A percentile compares a stretch with the other conserved stretches of the same genome.
phyloP scores from a whole-genome alignment of 768 basidiomycete genomes.

The Termitomyces sp. region DNA sequence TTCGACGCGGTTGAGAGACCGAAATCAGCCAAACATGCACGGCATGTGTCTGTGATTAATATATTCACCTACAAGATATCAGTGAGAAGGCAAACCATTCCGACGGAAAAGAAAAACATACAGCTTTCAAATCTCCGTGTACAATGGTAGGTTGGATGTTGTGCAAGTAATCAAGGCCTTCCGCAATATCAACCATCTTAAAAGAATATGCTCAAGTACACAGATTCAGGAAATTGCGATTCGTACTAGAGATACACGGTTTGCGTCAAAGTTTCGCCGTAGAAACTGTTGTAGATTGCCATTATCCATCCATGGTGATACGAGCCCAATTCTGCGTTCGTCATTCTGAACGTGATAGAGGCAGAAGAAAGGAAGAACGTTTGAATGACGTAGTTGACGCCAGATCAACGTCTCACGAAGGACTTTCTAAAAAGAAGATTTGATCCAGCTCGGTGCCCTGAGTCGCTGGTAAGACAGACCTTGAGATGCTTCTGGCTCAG shows the following conservation, averaged over 20 bases:
- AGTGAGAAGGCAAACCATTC: not conserved
- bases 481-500: slow-evolving; percentile 21
- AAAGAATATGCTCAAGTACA: not conserved
- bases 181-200: slow-evolving; percentile 15
- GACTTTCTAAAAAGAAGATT: slow-evolving; percentile 9
- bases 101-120: slow-evolving; percentile 1
- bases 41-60: slow-evolving; percentile 12
- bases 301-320: slow-evolving; percentile 18
- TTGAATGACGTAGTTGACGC: slow-evolving; percentile 15
- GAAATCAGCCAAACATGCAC: slow-evolving; percentile 20
- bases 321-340: slow-evolving; percentile 11
- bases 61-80: slow-evolving; percentile 15
- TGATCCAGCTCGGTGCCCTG: not conserved
- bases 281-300: slow-evolving; percentile 12
- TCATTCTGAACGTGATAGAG: slow-evolving; percentile 12
- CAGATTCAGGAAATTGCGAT: too few species aligned
- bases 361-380: slow-evolving; percentile 16
- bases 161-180: slow-evolving; percentile 13
- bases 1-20: slow-evolving; percentile 17
- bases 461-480: slow-evolving; percentile 9
- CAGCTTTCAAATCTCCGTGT: slow-evolving; percentile 17
- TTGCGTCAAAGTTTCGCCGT: not conserved
- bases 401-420: slow-evolving; percentile 14
- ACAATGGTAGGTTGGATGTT: slow-evolving; percentile 14
- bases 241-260: slow-evolving; percentile 15